These are phyloP conservation scores for Purpureocillium takamizusanense DNA, from an alignment of 2,329 filamentous ascomycete genomes.

Conservation along the genomic window DNA sequence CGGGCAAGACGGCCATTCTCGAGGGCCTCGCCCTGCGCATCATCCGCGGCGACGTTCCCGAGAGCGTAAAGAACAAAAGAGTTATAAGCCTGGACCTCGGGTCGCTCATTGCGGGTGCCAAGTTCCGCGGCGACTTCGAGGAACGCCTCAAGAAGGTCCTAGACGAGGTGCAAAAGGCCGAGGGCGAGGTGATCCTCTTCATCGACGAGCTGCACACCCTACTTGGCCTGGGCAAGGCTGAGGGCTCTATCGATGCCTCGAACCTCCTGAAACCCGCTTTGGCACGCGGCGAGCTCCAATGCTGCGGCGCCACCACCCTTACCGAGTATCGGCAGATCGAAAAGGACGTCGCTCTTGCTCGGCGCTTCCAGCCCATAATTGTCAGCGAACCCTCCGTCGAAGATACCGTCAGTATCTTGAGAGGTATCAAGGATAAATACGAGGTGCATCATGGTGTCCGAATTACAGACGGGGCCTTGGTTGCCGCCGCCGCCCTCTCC, in stretches of 20 bases:
- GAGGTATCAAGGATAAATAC: constrained; percentile 95
- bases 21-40: constrained; percentile 88
- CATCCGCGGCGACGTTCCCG: constrained; percentile 84
- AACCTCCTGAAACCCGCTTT: constrained; percentile 90
- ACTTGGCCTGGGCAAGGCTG: constrained; percentile 85
- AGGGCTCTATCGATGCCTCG: constrained; percentile 93
- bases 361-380: constrained; percentile 87
- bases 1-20: constrained; percentile 87
- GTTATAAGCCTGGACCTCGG: constrained; percentile 85
- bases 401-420: constrained; percentile 89
- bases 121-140: constrained; percentile 93
- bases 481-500: constrained; percentile 83
- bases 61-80: constrained; percentile 89
- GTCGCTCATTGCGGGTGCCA: constrained; percentile 88
- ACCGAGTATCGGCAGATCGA: constrained; percentile 90
- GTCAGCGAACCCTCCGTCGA: constrained; percentile 88
- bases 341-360: constrained; percentile 87
- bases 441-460: constrained; percentile 95
- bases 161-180: constrained; percentile 80
- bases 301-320: constrained; percentile 88
- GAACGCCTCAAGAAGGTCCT: constrained; percentile 86
- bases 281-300: constrained; percentile 88
- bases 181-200: constrained; percentile 88
- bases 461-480: constrained; percentile 85
- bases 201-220: constrained; percentile 91